These are phyloP conservation scores for Colletotrichum trifolii DNA, from an alignment of 2,329 filamentous ascomycete species.

Conservation along the genomic window DNA sequence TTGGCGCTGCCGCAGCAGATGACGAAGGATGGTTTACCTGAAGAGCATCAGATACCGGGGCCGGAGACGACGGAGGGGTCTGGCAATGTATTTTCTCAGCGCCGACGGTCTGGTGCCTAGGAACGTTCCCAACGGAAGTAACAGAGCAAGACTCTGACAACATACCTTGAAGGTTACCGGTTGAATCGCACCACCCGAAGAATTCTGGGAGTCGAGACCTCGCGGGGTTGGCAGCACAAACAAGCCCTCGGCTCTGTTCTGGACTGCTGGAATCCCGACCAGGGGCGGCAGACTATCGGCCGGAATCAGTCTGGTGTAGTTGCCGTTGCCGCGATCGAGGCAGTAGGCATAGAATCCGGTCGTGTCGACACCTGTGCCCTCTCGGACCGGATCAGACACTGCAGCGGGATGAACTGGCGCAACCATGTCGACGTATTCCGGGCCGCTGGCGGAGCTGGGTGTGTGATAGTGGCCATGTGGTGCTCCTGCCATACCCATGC, in stretches of 20 bases:
- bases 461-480: slow-evolving; percentile 52
- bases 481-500: slow-evolving; percentile 44
- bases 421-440: slow-evolving; percentile 14
- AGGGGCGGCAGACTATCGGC: slow-evolving; percentile 63
- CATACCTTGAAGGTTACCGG: slow-evolving; percentile 54
- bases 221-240: slow-evolving; percentile 57
- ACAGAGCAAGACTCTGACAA: not conserved
- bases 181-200: slow-evolving; percentile 49
- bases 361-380: slow-evolving; percentile 36
- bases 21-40: slow-evolving; percentile 44
- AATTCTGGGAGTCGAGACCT: slow-evolving; percentile 50
- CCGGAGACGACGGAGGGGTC: slow-evolving; percentile 39
- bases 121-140: slow-evolving; percentile 1
- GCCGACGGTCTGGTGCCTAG: slow-evolving; percentile 32
- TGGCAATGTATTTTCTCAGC: slow-evolving; percentile 42
- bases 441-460: slow-evolving; percentile 14
- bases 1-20: not conserved
- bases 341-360: slow-evolving; percentile 59
- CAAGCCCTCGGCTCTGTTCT: slow-evolving; percentile 55
- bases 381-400: slow-evolving; percentile 16
- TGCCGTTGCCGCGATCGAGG: slow-evolving; percentile 63
- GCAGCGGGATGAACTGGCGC: slow-evolving; percentile 21
- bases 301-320: slow-evolving; percentile 64
- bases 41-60: slow-evolving; percentile 44
- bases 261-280: slow-evolving; percentile 54